phyloP scores from a whole-genome alignment of 805 yeast species.

The Barnettozyma wickerhamii region DNA sequence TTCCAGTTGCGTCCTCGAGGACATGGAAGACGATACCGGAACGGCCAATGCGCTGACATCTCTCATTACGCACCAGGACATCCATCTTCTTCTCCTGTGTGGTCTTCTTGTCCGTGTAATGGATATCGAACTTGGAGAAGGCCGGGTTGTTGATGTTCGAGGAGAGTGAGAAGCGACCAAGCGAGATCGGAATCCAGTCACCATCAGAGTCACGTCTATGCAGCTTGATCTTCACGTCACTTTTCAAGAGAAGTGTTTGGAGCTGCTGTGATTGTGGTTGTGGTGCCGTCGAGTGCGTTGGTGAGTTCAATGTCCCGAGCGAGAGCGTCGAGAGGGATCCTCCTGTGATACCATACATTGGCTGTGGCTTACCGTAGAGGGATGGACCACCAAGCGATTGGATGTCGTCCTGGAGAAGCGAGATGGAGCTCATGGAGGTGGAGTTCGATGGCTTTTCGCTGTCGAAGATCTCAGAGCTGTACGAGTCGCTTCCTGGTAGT shows the following conservation, averaged over 20 bases:
- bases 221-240: conserved; percentile 19
- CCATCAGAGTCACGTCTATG: conserved; percentile 21
- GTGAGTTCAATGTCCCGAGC: conserved; percentile 1
- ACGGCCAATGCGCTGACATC: conserved; percentile 20
- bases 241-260: conserved; percentile 13
- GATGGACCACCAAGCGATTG: conserved; percentile 4
- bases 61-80: conserved; percentile 13
- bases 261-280: too few relatives aligned
- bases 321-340: conserved; percentile 15
- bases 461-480: conserved; percentile 15
- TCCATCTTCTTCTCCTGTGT: conserved; percentile 1
- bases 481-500: conserved; percentile 6
- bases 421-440: conserved; percentile 22
- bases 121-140: conserved; percentile 17
- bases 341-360: not conserved
- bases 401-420: conserved; percentile 7
- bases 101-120: conserved; percentile 5
- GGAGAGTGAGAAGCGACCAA: conserved; percentile 19
- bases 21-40: conserved; percentile 19
- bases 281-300: too few relatives aligned
- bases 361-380: not conserved
- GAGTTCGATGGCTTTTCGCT: conserved; percentile 19
- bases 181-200: conserved; percentile 25
- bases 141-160: conserved; percentile 20
- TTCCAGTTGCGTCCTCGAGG: conserved; percentile 17